Evolutionary conservation across 2,329 filamentous ascomycete genomes (phyloP).

Genomic region (Alternaria tenuissima): DNA sequence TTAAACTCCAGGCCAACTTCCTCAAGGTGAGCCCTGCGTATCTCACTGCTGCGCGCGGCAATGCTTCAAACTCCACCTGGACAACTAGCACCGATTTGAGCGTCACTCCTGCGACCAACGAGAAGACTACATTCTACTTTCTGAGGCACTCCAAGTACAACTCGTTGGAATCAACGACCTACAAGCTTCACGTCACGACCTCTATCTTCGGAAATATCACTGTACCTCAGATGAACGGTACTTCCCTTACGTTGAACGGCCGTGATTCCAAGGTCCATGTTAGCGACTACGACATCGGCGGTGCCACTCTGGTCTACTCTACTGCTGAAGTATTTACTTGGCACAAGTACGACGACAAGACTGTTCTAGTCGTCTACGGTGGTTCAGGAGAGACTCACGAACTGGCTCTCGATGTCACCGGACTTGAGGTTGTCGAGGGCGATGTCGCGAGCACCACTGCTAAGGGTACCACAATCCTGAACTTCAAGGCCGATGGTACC

Average conservation of each 20-base stretch:
- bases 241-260: slow-evolving; percentile 64
- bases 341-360: slow-evolving; percentile 68
- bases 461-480: slow-evolving; percentile 58
- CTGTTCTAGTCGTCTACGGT: slow-evolving; percentile 70
- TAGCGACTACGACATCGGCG: slow-evolving; percentile 70
- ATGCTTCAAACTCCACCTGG: slow-evolving; percentile 39
- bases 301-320: slow-evolving; percentile 69
- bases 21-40: slow-evolving; percentile 76
- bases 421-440: slow-evolving; percentile 54
- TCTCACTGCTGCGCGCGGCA: slow-evolving; percentile 58
- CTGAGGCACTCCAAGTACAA: slow-evolving; percentile 71
- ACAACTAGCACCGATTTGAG: slow-evolving; percentile 59
- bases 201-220: slow-evolving; percentile 63
- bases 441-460: slow-evolving; percentile 48
- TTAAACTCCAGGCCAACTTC: slow-evolving; percentile 80
- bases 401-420: slow-evolving; percentile 58
- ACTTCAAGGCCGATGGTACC: slow-evolving; percentile 65
- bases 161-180: slow-evolving; percentile 64
- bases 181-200: slow-evolving; percentile 70
- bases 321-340: slow-evolving; percentile 74
- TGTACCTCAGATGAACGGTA: slow-evolving; percentile 67
- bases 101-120: slow-evolving; percentile 68
- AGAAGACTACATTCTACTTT: slow-evolving; percentile 70
- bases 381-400: slow-evolving; percentile 70
- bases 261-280: slow-evolving; percentile 74